Evolutionary conservation across 805 yeast genomes (phyloP), one percentile per base, ranked within the genome.

Genomic region (Cyberlindnera euphorbiae): DNA sequence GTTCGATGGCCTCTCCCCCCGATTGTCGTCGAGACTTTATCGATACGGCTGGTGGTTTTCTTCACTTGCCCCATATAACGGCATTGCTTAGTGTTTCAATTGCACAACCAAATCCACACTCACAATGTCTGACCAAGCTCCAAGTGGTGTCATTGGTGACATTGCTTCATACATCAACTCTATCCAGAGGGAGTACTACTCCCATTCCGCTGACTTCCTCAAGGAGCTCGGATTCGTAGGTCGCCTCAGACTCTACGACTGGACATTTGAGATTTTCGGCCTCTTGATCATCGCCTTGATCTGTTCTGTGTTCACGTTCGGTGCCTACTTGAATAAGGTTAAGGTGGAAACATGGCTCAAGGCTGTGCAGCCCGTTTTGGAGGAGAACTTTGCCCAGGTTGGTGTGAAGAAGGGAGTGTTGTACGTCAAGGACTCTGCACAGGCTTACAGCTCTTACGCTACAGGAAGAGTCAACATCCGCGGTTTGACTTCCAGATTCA

Each of bases 381-480:
- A 69, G 29, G 71, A 72, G 26, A 82, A 89, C 57, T 93, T 93
- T 57, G 75, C 69, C 51, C 88, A 82, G 56, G 89, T 82, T 41
- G 96, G 96, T 44, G 75, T 70, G 24, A 53, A 66, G 6, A 38
- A 53, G 26, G 63, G 61, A 16, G 58, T 66, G 38, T 60, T 76
- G 50, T 67, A 69, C 45, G 66, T 78, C 47, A 71, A 75, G 58
- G 94, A 82, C 54, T 73, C 77, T 32, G 64, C 79, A 17, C 79
- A 81, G 49, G 65, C 69, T 41, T 63, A 52, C 38, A 72, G 67
- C 9, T 67, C 84, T 25, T 93, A 86, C 58, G 95, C 96, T 28
- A 74, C 95, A 39, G 98, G 98, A 44, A 79, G 98, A 60, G 66
- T 76, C 41, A 81, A 86, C 58, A 71, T 93, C 42, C 77, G 77